Percentiles rank a stretch among this genome's conserved stretches.
Conservation (phyloP, 768 basidiomycete species). For the Suillus variegatus region DNA sequence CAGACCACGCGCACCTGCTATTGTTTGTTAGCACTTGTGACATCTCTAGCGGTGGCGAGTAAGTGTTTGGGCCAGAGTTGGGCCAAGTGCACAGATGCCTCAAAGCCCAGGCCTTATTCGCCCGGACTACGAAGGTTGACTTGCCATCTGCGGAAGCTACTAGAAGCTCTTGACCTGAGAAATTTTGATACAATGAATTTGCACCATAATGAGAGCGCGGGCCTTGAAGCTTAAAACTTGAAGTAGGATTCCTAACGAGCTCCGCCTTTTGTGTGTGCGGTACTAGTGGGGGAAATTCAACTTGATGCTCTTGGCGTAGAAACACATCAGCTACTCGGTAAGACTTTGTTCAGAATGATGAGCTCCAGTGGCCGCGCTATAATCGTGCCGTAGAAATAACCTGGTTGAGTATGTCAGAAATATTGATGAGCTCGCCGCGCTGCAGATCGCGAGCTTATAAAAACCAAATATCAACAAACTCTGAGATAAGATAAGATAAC, state of each 20-base stretch:
- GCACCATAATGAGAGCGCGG: constrained; percentile 14
- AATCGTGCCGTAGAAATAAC: neutral
- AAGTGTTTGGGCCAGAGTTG: constrained; percentile 32
- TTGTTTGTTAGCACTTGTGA: constrained; percentile 23
- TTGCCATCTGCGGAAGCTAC: constrained; percentile 37
- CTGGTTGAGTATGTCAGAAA: neutral
- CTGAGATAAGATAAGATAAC: neutral
- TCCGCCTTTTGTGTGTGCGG: neutral
- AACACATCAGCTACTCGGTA: neutral
- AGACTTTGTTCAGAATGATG: neutral
- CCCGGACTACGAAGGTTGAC: constrained; percentile 49
- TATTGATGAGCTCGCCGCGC: neutral
- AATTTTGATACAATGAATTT: constrained; percentile 16
- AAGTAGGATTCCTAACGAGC: neutral
- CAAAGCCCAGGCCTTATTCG: constrained; percentile 43
- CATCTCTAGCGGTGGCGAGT: constrained; percentile 34
- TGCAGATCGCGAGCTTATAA: neutral
- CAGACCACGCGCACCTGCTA: constrained; percentile 15
- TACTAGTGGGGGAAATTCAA: neutral
- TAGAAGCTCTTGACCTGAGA: constrained; percentile 17
- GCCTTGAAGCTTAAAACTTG: too few species aligned
- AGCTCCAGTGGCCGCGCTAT: neutral
- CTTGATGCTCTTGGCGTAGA: neutral
- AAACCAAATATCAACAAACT: neutral
- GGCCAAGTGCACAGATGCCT: constrained; percentile 33